A percentile compares a stretch with the other conserved stretches of the same genome.
Conservation (phyloP, 2,329 filamentous ascomycete species). For the Cercospora brassicicola region DNA sequence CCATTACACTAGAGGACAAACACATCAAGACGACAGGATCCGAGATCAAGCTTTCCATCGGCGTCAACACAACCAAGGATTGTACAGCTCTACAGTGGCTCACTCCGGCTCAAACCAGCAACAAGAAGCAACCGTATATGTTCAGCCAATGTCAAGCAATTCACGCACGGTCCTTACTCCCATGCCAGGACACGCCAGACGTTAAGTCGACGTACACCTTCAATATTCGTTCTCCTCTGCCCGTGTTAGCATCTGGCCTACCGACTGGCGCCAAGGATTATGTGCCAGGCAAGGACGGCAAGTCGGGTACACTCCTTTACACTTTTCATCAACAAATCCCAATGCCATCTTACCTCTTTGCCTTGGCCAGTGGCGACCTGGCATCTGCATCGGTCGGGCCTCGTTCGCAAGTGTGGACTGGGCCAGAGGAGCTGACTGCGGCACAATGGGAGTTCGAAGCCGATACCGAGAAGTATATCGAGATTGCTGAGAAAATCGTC, state of each 20-base stretch:
- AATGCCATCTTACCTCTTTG: constrained; percentile 92
- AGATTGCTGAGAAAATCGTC: constrained; percentile 75
- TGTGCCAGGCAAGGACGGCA: constrained; percentile 54
- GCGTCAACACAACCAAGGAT: constrained; percentile 74
- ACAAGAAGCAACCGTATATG: constrained; percentile 95
- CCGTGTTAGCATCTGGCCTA: constrained; percentile 89
- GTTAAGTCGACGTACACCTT: constrained; percentile 95
- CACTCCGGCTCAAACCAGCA: constrained; percentile 87
- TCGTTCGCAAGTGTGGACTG: constrained; percentile 79
- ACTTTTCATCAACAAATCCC: constrained; percentile 87
- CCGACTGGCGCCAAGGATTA: constrained; percentile 56
- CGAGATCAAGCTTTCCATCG: constrained; percentile 33
- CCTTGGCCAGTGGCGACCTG: constrained; percentile 82
- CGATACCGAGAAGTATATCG: constrained; percentile 89
- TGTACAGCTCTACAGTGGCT: constrained; percentile 97
- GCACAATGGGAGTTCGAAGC: constrained; percentile 90
- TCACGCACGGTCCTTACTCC: constrained; percentile 88
- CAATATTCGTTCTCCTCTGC: constrained; percentile 79
- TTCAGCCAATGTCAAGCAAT: constrained; percentile 98
- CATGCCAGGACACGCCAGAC: constrained; percentile 95
- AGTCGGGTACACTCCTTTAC: constrained; percentile 63
- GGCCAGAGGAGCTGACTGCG: constrained; percentile 78
- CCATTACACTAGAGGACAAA: constrained; percentile 55
- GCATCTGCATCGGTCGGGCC: constrained; percentile 82
- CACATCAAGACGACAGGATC: constrained; percentile 39